Percentiles rank a stretch among this genome's conserved stretches.
These are phyloP conservation scores for Fusarium odoratissimum DNA, from an alignment of 2,329 filamentous ascomycete species.

Conservation along the genomic window DNA sequence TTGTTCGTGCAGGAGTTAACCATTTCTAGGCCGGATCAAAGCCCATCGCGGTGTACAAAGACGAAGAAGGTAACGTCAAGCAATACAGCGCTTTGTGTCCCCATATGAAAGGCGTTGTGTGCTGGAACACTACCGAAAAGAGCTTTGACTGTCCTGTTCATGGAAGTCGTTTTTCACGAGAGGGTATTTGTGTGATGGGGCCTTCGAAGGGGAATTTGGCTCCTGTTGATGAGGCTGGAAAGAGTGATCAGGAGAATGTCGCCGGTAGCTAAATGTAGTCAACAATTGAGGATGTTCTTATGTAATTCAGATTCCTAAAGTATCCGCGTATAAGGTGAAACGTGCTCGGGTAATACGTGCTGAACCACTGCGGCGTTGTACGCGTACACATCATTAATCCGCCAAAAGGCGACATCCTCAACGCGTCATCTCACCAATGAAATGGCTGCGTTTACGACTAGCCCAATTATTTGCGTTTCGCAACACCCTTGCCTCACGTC, in stretches of 20 bases:
- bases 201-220: constrained; percentile 24
- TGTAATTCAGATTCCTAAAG: rapidly evolving
- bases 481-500: constrained; percentile 14
- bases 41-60: constrained; percentile 67
- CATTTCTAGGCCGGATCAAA: constrained; percentile 41
- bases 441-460: neutral
- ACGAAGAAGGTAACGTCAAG: constrained; percentile 61
- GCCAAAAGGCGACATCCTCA: neutral
- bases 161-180: constrained; percentile 51
- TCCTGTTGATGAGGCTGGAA: constrained; percentile 4
- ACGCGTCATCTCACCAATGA: constrained; percentile 22
- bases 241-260: constrained; percentile 13
- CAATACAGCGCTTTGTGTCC: constrained; percentile 67
- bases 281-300: neutral
- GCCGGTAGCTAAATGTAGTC: neutral
- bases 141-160: constrained; percentile 66
- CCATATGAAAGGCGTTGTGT: constrained; percentile 66
- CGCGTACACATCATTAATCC: constrained; percentile 19
- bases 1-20: neutral
- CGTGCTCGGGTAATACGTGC: neutral
- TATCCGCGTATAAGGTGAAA: neutral
- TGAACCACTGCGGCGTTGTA: neutral
- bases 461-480: neutral
- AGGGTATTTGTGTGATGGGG: constrained; percentile 34
- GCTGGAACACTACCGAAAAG: constrained; percentile 66